Conservation (phyloP, 2,329 filamentous ascomycete species). For the Talaromyces verruculosus region DNA sequence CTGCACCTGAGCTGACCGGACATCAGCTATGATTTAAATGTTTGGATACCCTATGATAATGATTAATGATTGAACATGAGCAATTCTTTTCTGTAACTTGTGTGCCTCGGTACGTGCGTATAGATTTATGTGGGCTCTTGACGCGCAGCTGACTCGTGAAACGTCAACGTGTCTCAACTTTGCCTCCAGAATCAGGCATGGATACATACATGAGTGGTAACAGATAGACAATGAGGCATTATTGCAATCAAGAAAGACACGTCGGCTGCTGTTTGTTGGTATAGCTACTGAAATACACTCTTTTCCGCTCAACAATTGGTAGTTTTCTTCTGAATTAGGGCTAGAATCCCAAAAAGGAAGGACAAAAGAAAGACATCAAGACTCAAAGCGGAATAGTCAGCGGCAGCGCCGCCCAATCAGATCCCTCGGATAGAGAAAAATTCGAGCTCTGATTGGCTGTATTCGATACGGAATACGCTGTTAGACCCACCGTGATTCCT, state of each 20-base stretch:
- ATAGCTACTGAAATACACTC: neutral
- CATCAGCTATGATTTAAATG: neutral
- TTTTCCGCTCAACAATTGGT: neutral
- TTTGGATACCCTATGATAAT: neutral
- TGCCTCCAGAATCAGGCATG: neutral
- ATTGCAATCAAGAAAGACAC: too few relatives aligned
- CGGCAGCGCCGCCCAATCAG: neutral
- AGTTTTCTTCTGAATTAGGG: neutral
- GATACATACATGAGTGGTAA: neutral
- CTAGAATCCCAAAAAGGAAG: neutral
- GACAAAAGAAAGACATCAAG: neutral
- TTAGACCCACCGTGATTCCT: neutral
- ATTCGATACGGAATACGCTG: neutral
- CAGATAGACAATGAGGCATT: neutral
- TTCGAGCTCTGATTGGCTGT: neutral
- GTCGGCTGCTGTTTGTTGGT: neutral
- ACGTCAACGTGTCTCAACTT: slow-evolving; percentile 5
- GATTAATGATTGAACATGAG: neutral
- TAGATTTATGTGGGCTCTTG: neutral
- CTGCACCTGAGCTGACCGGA: neutral
- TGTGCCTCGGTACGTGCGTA: neutral
- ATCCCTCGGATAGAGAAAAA: neutral
- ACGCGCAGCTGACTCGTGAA: slow-evolving; percentile 1
- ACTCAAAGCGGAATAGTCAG: neutral
- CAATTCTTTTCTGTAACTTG: neutral